Evolutionary conservation across 345 rosid genomes (phyloP), one percentile per base, ranked within the genome.

Genomic region (Cochlearia excelsa): DNA sequence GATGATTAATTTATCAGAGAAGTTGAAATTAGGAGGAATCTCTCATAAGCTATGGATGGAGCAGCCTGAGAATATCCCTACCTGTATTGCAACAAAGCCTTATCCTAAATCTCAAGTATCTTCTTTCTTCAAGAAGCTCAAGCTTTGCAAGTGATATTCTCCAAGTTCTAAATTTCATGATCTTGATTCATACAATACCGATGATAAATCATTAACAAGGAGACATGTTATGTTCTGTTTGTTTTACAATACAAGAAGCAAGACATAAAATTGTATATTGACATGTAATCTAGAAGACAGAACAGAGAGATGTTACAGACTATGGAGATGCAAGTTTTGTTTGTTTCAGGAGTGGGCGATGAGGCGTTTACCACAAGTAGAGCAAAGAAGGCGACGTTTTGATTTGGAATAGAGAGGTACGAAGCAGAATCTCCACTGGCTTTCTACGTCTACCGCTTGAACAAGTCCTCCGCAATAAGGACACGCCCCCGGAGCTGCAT

Each of bases 381-480:
- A 59, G 63, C 98, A 92, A 50, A 73, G 75, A 51, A 33, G 77
- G 51, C 71, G 83, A 58, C 84, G 74, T 68, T 88, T 92, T 51
- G 82, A 76, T 66, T 71, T 80, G 73, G 62, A 80, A 46, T 52
- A 83, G 33, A 88, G 51, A 47, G 97, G 97, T 61, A 92, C 72
- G 69, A 88, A 92, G 71, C 97, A 92, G 76, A 92, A 82, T 39
- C 90, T 79, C 95, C 95, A 86, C 61, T 78, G 81, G 68, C 71
- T 88, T 71, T 92, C 77, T 0, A 88, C 76, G 59, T 88, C 98
- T 71, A 79, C 33, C 67, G 84, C 84, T 74, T 86, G 93, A 26
- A 92, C 68, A 75, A 53, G 50, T 46, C 98, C 96, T 4, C 96
- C 98, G 51, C 98, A 92, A 76, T 83, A 88, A 0, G 98, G 98